These are phyloP conservation scores for Aspergillus oerlinghausenensis DNA, from an alignment of 2,329 filamentous ascomycete species.

Conservation along the genomic window DNA sequence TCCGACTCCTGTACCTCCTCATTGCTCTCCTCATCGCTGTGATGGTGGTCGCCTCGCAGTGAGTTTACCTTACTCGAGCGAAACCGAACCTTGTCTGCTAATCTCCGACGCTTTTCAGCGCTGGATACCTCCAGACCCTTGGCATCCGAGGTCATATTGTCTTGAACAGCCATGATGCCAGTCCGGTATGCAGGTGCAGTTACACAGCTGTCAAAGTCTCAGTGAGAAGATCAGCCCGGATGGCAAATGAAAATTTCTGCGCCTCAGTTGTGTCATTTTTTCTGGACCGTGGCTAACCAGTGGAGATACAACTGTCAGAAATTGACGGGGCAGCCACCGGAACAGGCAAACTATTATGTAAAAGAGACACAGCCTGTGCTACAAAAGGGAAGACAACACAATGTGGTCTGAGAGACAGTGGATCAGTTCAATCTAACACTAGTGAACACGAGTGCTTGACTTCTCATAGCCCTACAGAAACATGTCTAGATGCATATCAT, in stretches of 20 bases:
- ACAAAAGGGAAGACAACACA: background rate
- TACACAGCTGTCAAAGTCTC: background rate
- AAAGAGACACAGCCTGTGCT: background rate
- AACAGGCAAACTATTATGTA: conserved; percentile 1
- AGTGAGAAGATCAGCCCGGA: background rate
- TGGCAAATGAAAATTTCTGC: background rate
- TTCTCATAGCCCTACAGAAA: background rate
- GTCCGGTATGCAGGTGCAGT: background rate
- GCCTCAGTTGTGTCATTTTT: background rate
- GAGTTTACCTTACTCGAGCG: background rate
- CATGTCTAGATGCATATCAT: too few species aligned
- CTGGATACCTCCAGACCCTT: background rate
- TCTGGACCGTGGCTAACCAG: background rate
- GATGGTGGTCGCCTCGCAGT: background rate
- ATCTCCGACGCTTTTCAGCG: background rate
- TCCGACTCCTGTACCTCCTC: background rate
- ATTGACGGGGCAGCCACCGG: background rate
- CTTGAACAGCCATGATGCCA: background rate
- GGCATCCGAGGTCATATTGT: background rate
- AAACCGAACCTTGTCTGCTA: background rate
- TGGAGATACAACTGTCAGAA: background rate
- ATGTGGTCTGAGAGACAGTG: background rate
- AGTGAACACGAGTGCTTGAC: background rate
- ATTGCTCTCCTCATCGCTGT: background rate
- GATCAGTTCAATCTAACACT: too few species aligned